phyloP scores from a whole-genome alignment of 176 grass and related monocot genomes.

The maize (Zea mays) region Zm-B73-REFERENCE-NAM-5.0 NC_050097.1:3045501-3046000 shows the following conservation, averaged over 20 bases:
- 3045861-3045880: neutral
- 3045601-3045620: conserved; percentile 2
- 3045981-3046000: conserved; percentile 89
- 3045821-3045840: neutral
- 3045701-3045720: neutral
- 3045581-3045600: neutral
- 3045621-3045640: conserved; percentile 67
- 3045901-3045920: neutral
- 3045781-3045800: conserved; percentile 35
- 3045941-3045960: neutral
- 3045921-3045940: neutral
- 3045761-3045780: neutral
- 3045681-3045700: neutral
- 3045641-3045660: conserved; percentile 65
- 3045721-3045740: neutral
- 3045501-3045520: neutral
- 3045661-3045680: neutral
- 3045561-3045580: neutral
- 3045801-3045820: conserved; percentile 75
- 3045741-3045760: neutral
- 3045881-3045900: neutral
- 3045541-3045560: conserved; percentile 10
- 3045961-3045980: conserved; percentile 53
- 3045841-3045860: neutral
- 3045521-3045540: neutral